Conservation (phyloP, 73 alveolate species). For the Blepharisma japonicum region DNA sequence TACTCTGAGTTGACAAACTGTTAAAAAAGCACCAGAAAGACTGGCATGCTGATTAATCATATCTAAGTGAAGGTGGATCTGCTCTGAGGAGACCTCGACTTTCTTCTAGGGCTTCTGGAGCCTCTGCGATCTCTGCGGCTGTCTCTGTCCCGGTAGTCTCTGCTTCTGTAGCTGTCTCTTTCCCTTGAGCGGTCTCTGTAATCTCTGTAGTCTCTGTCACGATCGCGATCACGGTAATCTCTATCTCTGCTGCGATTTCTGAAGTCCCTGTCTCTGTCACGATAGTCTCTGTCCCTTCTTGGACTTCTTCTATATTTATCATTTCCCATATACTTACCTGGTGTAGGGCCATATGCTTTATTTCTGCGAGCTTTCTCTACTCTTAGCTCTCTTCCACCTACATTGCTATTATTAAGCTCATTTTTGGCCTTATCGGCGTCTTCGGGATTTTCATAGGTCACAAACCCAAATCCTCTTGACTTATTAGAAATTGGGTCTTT, state of each 20-base stretch:
- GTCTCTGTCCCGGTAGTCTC: too few species aligned
- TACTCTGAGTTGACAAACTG: too few species aligned
- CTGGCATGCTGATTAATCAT: too few species aligned
- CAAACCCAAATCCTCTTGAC: slow-evolving; percentile 33
- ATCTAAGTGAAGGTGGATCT: neutral
- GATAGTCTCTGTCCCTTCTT: neutral
- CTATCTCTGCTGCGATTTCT: too few species aligned
- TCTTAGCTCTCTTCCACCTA: slow-evolving; percentile 24
- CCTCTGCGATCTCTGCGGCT: too few species aligned
- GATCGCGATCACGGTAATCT: too few species aligned
- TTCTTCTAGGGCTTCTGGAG: slow-evolving; percentile 2
- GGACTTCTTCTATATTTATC: slow-evolving; percentile 6
- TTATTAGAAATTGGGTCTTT: slow-evolving; percentile 15
- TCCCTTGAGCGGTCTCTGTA: too few species aligned
- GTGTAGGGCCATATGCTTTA: slow-evolving; percentile 27
- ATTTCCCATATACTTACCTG: slow-evolving; percentile 34
- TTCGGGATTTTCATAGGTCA: slow-evolving; percentile 28
- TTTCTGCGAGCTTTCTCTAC: slow-evolving; percentile 8
- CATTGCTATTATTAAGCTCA: neutral
- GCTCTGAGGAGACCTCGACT: neutral
- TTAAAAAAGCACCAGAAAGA: too few species aligned
- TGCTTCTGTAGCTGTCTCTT: too few species aligned
- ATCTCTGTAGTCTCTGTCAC: too few species aligned
- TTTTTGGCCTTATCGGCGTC: slow-evolving; percentile 26
- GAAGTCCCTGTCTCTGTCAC: neutral